Conservation (phyloP, 345 rosid species). For the Acer negundo region DNA sequence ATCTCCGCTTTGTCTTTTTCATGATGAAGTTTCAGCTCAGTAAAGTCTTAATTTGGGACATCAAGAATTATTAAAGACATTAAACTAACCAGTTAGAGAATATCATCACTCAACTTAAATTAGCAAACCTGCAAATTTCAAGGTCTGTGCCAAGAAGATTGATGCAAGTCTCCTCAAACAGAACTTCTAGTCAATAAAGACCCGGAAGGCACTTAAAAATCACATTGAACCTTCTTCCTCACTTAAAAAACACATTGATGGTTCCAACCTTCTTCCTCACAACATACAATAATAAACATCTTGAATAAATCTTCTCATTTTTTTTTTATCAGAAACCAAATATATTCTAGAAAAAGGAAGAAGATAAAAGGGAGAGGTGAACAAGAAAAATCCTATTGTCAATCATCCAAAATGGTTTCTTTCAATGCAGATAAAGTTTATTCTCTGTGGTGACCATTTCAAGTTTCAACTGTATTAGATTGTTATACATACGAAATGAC, state of each 20-base stretch:
- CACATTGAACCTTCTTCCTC: background rate
- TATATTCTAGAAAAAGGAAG: background rate
- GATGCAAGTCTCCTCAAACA: background rate
- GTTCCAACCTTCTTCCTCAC: background rate
- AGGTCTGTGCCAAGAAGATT: constrained; percentile 1
- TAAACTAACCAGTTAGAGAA: constrained; percentile 2
- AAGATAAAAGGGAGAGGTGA: background rate
- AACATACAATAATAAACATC: background rate
- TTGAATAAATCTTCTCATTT: background rate
- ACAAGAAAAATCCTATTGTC: constrained; percentile 5
- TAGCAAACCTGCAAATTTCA: background rate
- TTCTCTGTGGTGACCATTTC: background rate
- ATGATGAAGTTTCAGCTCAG: background rate
- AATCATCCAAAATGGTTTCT: background rate
- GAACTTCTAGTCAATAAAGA: background rate
- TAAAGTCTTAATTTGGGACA: background rate
- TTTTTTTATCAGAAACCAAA: background rate
- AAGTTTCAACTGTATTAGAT: background rate
- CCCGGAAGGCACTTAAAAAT: background rate
- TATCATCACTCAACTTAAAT: background rate
- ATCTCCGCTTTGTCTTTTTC: background rate
- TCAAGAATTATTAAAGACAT: background rate
- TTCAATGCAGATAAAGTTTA: background rate
- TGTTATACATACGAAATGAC: background rate
- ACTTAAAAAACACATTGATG: background rate